Conservation (phyloP, 495 filamentous ascomycete genomes). For the Articulospora tetracladia region DNA sequence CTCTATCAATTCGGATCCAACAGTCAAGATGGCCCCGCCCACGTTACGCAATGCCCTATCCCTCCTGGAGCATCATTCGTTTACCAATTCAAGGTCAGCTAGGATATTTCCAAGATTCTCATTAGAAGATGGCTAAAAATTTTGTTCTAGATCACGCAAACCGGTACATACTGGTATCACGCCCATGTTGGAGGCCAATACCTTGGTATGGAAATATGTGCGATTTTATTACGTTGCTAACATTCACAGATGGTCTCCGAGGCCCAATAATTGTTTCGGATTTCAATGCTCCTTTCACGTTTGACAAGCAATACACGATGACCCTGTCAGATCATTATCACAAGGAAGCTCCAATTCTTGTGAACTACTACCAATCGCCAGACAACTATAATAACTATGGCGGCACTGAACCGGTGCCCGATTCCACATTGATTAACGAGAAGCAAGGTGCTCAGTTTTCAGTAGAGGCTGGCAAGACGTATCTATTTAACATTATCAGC, state of each 20-base stretch:
- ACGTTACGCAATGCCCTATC: constrained; percentile 66
- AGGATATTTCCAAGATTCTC: not conserved
- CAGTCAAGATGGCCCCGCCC: constrained; percentile 69
- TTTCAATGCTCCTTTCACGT: constrained; percentile 41
- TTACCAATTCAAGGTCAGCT: constrained; percentile 2
- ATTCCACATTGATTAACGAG: constrained; percentile 50
- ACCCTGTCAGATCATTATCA: constrained; percentile 42
- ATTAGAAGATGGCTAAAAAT: not conserved
- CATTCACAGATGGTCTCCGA: constrained; percentile 55
- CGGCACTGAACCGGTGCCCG: constrained; percentile 60
- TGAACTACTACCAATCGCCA: constrained; percentile 23
- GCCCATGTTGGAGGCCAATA: constrained; percentile 42
- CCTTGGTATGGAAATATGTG: constrained; percentile 40
- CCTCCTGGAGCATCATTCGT: constrained; percentile 45
- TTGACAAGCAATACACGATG: not conserved
- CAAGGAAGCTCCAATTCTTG: constrained; percentile 30
- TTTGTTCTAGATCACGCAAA: not conserved
- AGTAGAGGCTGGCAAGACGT: constrained; percentile 68
- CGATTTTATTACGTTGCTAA: constrained; percentile 52
- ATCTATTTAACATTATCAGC: constrained; percentile 71
- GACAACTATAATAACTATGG: constrained; percentile 51
- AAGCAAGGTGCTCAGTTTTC: constrained; percentile 57
- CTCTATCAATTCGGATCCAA: constrained; percentile 66
- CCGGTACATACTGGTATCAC: constrained; percentile 52
- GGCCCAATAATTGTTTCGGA: constrained; percentile 58